These are phyloP conservation scores for Curvularia hawaiiensis DNA, from an alignment of 2,329 filamentous ascomycete species.

Conservation along the genomic window DNA sequence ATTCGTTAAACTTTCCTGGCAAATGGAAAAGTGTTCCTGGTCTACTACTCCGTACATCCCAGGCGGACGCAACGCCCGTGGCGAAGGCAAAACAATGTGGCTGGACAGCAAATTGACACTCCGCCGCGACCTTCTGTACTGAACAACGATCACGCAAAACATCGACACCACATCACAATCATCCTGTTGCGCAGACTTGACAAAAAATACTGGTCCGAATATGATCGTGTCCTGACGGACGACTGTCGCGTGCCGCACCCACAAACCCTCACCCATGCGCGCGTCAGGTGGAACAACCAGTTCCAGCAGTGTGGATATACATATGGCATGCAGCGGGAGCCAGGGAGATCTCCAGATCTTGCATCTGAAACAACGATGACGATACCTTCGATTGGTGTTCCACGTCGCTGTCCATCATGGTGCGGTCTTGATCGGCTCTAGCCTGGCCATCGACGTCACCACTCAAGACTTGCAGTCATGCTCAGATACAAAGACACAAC, in stretches of 20 bases:
- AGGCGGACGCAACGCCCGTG: constrained; percentile 9
- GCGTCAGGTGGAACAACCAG: constrained; percentile 1
- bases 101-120: neutral
- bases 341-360: constrained; percentile 23
- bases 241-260: constrained; percentile 11
- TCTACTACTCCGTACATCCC: neutral
- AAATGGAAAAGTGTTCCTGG: constrained; percentile 7
- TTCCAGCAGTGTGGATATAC: constrained; percentile 11
- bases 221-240: neutral
- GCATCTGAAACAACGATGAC: constrained; percentile 22
- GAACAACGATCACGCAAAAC: neutral
- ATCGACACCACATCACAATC: neutral
- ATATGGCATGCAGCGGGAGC: constrained; percentile 23
- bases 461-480: constrained; percentile 18
- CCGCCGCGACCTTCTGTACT: neutral
- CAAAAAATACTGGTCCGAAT: neutral
- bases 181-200: too few species aligned
- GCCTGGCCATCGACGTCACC: constrained; percentile 32
- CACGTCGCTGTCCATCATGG: constrained; percentile 26
- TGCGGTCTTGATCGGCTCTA: constrained; percentile 26
- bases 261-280: neutral
- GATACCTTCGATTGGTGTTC: constrained; percentile 21
- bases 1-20: constrained; percentile 15
- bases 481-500: constrained; percentile 18
- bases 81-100: neutral